Percentiles rank a stretch among this genome's conserved stretches.
Evolutionary conservation across 148 eudicot species (phyloP).

Genomic region (Vaccinium darrowii): DNA sequence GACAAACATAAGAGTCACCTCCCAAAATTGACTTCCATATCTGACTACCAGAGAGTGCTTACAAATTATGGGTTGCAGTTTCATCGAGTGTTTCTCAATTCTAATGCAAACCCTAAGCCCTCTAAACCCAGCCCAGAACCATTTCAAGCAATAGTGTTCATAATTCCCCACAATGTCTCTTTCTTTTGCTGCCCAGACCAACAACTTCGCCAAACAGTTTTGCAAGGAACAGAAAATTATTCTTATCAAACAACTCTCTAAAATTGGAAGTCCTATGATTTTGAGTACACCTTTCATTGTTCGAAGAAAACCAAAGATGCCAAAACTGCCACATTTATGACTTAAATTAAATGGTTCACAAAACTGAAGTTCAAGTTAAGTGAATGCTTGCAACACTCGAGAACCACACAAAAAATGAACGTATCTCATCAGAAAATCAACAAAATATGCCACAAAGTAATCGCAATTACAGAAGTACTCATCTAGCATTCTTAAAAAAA

Average conservation of each 20-base stretch:
- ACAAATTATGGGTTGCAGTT: not conserved
- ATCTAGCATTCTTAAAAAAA: not conserved
- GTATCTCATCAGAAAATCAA: not conserved
- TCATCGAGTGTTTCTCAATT: not conserved
- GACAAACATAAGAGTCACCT: not conserved
- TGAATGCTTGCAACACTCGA: not conserved
- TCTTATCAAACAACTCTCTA: not conserved
- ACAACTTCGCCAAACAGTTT: not conserved
- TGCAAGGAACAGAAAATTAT: not conserved
- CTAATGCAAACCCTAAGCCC: not conserved
- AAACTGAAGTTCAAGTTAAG: not conserved
- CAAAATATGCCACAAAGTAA: not conserved
- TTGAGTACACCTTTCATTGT: not conserved
- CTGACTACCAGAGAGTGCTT: not conserved
- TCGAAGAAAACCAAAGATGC: not conserved
- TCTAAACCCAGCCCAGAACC: not conserved
- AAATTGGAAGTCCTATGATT: not conserved
- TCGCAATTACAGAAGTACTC: not conserved
- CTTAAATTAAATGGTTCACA: not conserved
- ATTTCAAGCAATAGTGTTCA: not conserved
- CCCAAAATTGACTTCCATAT: not conserved
- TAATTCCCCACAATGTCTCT: not conserved
- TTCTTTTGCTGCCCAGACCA: not conserved
- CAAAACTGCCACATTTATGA: not conserved
- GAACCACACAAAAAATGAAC: not conserved